Conservation (phyloP, 805 yeast genomes). For the Saccharomycopsis sp. region DNA sequence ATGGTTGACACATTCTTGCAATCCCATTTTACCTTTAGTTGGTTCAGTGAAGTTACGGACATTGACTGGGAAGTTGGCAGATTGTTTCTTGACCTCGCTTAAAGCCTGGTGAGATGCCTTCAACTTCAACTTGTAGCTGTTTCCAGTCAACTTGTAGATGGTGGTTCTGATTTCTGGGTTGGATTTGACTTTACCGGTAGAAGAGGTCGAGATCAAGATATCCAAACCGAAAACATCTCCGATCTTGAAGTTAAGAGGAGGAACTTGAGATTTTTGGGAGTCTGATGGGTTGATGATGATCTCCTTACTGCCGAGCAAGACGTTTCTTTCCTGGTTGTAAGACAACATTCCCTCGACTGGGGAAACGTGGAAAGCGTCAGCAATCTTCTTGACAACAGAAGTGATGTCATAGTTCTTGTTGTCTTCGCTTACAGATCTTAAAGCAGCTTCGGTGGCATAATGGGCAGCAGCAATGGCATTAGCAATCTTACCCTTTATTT, state of each 20-base stretch:
- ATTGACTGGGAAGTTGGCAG: constrained; percentile 63
- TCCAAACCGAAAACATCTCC: constrained; percentile 77
- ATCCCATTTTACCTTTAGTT: constrained; percentile 65
- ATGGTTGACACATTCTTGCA: constrained; percentile 66
- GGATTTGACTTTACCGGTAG: constrained; percentile 58
- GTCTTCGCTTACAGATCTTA: constrained; percentile 59
- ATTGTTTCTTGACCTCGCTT: constrained; percentile 61
- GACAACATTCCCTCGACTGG: constrained; percentile 75
- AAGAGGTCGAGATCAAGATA: constrained; percentile 56
- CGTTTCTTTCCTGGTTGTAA: constrained; percentile 62
- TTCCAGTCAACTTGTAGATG: constrained; percentile 66
- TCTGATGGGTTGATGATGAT: constrained; percentile 70
- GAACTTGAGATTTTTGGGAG: constrained; percentile 56
- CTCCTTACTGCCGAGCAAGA: constrained; percentile 68
- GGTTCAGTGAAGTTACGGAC: constrained; percentile 61
- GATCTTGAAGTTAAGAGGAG: constrained; percentile 59
- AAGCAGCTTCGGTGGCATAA: constrained; percentile 75
- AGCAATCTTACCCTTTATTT: constrained; percentile 51
- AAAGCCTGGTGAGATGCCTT: constrained; percentile 62
- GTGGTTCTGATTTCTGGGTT: constrained; percentile 54
- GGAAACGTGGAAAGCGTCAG: constrained; percentile 49
- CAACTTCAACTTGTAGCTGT: constrained; percentile 60
- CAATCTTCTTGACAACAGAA: constrained; percentile 53
- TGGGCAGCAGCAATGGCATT: constrained; percentile 67
- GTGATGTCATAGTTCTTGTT: constrained; percentile 73